phyloP scores from a whole-genome alignment of 2,329 filamentous ascomycete genomes.

The Cladosporium cucumerinum region DNA sequence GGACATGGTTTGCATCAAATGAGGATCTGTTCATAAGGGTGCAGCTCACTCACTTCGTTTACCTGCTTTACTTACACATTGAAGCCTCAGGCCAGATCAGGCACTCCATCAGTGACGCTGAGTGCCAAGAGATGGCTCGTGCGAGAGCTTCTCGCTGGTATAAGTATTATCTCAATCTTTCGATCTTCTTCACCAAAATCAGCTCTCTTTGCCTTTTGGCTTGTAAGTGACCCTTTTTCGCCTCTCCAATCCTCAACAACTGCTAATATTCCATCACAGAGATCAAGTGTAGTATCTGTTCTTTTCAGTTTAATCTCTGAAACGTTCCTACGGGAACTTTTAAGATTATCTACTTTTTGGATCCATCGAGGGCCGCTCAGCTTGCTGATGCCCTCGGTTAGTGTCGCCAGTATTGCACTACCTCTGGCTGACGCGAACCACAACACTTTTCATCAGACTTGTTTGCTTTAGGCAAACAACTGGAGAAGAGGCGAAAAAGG shows the following conservation, averaged over 20 bases:
- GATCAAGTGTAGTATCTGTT: constrained; percentile 16
- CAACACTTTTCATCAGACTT: constrained; percentile 3
- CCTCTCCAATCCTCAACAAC: too few species aligned
- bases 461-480: background rate
- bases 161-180: background rate
- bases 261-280: too few species aligned
- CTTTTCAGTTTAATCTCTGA: constrained; percentile 16
- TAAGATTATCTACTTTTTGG: constrained; percentile 12
- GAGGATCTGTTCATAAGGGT: background rate
- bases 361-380: constrained; percentile 9
- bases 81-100: background rate
- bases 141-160: background rate
- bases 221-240: too few species aligned
- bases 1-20: background rate
- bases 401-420: constrained; percentile 16
- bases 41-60: background rate
- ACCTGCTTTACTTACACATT: background rate
- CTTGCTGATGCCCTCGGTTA: constrained; percentile 14
- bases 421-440: constrained; percentile 12
- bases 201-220: constrained; percentile 9
- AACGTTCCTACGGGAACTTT: constrained; percentile 5
- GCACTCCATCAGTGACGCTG: background rate
- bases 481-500: constrained; percentile 6
- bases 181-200: background rate
- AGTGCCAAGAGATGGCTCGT: background rate